Base-by-base conservation (phyloP, 768 basidiomycete genomes). In the Podaxis carcinomalis region DNA sequence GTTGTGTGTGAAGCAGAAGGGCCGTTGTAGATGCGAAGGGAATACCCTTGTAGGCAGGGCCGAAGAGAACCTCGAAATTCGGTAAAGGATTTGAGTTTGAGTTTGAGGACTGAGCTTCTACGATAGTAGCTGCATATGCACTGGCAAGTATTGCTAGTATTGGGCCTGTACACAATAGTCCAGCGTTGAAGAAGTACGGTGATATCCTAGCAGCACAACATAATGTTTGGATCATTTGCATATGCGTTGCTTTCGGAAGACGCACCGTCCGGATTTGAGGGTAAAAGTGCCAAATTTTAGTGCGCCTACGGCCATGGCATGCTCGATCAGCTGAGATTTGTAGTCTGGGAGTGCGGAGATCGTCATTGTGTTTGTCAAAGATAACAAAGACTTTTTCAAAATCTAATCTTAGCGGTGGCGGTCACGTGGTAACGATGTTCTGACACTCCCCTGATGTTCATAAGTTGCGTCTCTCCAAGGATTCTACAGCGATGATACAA, bases 121-220 rank as follows among this genome's bases (percentile, higher is more conserved):
- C 77, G 68, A 98, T 91, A 11, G 91, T 89, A 1, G 86, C 74
- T 2, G 96, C 93, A 66, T 95, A 98, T 3, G 95, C 92, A 2
- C 82, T 77, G 7, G 93, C 86, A 50, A 96, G 77, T 2, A 87
- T 80, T 36, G 87, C 75, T 51, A 98, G 84, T 40, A 96, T 86
- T 0, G 88, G 84, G 0, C 95, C 94, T 1, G 88, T 86, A 71
- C 86, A 91, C 65, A 99, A 80, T 21, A 93, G 82, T 10, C 93
- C 93, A 1, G 95, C 94, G 68, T 98, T 98, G 81, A 98, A 95
- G 74, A 98, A 99, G 76, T 98, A 98, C 1, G 96, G 97, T 6
- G 96, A 99, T 57, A 82, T 76, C 42, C 93, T 92, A 73, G 1
- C 21, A 4, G 57, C 21, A 46, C 59, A n/a, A 16, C 52, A 36